These are phyloP conservation scores for Globisporangium alternatum DNA, from an alignment of 352 stramenopile genomes.

Conservation along the genomic window DNA sequence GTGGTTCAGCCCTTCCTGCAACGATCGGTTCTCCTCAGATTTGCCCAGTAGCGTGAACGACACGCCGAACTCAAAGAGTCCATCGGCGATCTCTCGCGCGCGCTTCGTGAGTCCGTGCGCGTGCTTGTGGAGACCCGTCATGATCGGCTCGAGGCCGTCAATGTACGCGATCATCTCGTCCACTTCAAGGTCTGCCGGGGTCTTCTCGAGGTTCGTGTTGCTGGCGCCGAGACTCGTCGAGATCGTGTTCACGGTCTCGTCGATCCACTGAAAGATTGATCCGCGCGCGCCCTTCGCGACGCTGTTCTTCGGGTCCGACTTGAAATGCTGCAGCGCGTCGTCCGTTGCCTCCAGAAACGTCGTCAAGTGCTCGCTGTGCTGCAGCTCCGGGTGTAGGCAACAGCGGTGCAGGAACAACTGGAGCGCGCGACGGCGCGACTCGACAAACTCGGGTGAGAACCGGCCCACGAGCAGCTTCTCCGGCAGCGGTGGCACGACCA, in stretches of 20 bases:
- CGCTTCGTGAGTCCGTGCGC: constrained; percentile 92
- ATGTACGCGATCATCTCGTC: constrained; percentile 97
- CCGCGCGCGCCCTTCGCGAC: constrained; percentile 42
- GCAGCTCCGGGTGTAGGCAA: constrained; percentile 76
- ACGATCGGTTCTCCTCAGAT: constrained; percentile 88
- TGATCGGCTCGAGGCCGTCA: constrained; percentile 93
- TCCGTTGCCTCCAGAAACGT: constrained; percentile 83
- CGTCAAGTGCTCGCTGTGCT: constrained; percentile 81
- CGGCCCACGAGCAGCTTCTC: constrained; percentile 95
- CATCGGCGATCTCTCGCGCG: constrained; percentile 93
- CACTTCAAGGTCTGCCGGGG: constrained; percentile 91
- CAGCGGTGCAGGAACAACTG: constrained; percentile 82
- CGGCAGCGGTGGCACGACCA: constrained; percentile 93
- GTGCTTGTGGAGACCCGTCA: constrained; percentile 94
- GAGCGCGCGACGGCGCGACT: constrained; percentile 72
- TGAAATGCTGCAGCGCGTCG: constrained; percentile 62
- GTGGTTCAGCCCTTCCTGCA: constrained; percentile 90
- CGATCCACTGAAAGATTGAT: constrained; percentile 84
- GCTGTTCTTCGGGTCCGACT: constrained; percentile 61
- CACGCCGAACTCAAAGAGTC: constrained; percentile 96
- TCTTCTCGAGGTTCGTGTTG: constrained; percentile 71
- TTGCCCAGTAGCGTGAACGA: constrained; percentile 95
- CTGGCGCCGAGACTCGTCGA: constrained; percentile 64
- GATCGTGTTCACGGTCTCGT: constrained; percentile 84
- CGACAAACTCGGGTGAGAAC: constrained; percentile 93